These are phyloP conservation scores for Penicillium italicum DNA, from an alignment of 2,329 filamentous ascomycete species.

Conservation along the genomic window DNA sequence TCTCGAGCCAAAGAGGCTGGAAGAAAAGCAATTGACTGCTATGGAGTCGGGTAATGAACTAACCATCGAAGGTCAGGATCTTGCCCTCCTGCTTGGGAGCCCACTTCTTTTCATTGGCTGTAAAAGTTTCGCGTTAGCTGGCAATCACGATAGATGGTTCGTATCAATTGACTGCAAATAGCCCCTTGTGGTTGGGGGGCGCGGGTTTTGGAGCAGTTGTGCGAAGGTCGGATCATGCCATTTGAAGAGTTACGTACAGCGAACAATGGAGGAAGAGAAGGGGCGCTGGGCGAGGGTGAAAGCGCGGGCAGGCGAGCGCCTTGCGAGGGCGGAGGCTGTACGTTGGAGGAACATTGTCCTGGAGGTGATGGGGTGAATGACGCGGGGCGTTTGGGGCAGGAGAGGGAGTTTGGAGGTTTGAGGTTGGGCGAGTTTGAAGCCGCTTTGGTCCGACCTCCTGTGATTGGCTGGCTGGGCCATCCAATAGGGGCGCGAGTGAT, in stretches of 20 bases:
- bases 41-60: slow-evolving; percentile 21
- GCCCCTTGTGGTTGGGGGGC: slow-evolving; percentile 23
- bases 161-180: background rate
- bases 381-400: slow-evolving; percentile 27
- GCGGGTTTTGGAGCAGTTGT: slow-evolving; percentile 19
- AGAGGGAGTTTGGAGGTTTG: slow-evolving; percentile 34
- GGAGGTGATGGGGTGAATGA: slow-evolving; percentile 21
- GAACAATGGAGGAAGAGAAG: slow-evolving; percentile 45
- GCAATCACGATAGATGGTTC: background rate
- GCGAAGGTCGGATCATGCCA: slow-evolving; percentile 26
- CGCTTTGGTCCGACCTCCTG: slow-evolving; percentile 34
- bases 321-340: slow-evolving; percentile 45
- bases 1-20: slow-evolving; percentile 7
- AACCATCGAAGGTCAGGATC: slow-evolving; percentile 46
- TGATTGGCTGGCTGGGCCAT: slow-evolving; percentile 16
- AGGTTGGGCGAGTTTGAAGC: slow-evolving; percentile 39
- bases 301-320: slow-evolving; percentile 44
- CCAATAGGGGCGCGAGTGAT: slow-evolving; percentile 11
- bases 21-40: slow-evolving; percentile 13
- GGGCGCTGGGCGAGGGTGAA: slow-evolving; percentile 40
- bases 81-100: slow-evolving; percentile 43
- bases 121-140: slow-evolving; percentile 25
- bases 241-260: slow-evolving; percentile 42
- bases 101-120: slow-evolving; percentile 40
- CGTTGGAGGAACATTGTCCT: slow-evolving; percentile 49